Evolutionary conservation across 1,284 basidiomycete species (phyloP), one percentile per base, ranked within the genome.

Genomic region (Ceratorhiza oryzae-sativae): DNA sequence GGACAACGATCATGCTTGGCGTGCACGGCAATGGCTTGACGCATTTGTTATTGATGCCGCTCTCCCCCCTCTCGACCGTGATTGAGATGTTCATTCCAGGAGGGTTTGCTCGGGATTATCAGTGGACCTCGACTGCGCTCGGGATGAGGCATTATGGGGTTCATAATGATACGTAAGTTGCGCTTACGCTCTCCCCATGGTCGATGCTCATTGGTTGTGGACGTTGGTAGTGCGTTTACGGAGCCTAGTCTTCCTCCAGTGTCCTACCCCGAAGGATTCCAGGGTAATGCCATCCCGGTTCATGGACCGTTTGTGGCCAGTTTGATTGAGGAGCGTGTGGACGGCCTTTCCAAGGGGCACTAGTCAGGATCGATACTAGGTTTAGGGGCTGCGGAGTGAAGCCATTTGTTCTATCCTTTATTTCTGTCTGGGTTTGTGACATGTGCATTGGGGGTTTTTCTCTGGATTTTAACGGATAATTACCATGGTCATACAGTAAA

Each of bases 261-360:
- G 6, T 77, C 78, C 4, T 82, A 82, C 74, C 82, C 82, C 1
- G 81, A 82, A 48, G 82, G 82, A 6, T 83, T 83, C 80, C 82
- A 83, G 72, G 81, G 81, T 48, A 82, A 83, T 73, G 79, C 80
- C 59, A 83, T 83, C 62, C 81, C 81, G 1, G 75, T 83, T 41
- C 78, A 75, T 60, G 74, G 74, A 3, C 48, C 72, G 20, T 58
- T 58, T 18, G 73, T 75, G 15, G 74, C 74, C 10, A 51, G 58
- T 13, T 45, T 75, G 51, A 75, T 75, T 42, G 72, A 73, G 55
- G 74, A 75, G 39, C 70, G 74, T n/a, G 36, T 75, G 18, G 74
- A 73, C 20, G 74, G 73, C 5, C 49, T 45, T 32, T 15, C 63
- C 15, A 49, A 8, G 46, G 46, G 12, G 46, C 18, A 23, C 20